phyloP scores from a whole-genome alignment of 345 rosid species.

The Viola odorata region DNA sequence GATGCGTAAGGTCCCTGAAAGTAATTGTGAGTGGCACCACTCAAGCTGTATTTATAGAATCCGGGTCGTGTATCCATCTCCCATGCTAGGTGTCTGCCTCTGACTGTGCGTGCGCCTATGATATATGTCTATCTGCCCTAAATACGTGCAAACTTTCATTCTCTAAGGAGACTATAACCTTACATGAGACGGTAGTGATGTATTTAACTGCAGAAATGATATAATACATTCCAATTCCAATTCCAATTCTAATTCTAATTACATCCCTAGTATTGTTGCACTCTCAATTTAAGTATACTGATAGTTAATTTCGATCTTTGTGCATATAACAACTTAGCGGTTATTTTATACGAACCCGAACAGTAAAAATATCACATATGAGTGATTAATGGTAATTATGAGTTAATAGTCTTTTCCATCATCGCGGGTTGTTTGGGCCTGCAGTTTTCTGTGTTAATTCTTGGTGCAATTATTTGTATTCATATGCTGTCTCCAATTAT shows the following conservation, averaged over 20 bases:
- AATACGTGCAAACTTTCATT: slow-evolving; percentile 17
- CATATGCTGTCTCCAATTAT: slow-evolving; percentile 15
- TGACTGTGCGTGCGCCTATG: not conserved
- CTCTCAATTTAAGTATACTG: too few relatives aligned
- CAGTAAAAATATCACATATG: too few relatives aligned
- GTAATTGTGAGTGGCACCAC: slow-evolving; percentile 15
- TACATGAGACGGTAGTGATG: slow-evolving; percentile 7
- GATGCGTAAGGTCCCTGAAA: not conserved
- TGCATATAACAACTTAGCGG: too few relatives aligned
- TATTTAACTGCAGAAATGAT: too few relatives aligned
- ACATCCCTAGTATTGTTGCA: too few relatives aligned
- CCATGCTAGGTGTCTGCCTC: too few relatives aligned
- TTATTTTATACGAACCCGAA: too few relatives aligned
- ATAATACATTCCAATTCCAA: too few relatives aligned
- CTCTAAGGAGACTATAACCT: not conserved
- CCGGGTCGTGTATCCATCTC: too few relatives aligned
- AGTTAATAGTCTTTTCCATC: slow-evolving; percentile 5
- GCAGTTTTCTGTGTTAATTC: not conserved
- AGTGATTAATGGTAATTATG: too few relatives aligned
- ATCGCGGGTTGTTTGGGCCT: slow-evolving; percentile 1
- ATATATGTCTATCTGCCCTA: not conserved
- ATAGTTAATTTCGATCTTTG: too few relatives aligned
- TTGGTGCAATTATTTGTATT: slow-evolving; percentile 8
- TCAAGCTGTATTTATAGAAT: not conserved
- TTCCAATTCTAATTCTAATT: too few relatives aligned